Conservation (phyloP, 2,329 filamentous ascomycete species). For the Alternaria gaisen region DNA sequence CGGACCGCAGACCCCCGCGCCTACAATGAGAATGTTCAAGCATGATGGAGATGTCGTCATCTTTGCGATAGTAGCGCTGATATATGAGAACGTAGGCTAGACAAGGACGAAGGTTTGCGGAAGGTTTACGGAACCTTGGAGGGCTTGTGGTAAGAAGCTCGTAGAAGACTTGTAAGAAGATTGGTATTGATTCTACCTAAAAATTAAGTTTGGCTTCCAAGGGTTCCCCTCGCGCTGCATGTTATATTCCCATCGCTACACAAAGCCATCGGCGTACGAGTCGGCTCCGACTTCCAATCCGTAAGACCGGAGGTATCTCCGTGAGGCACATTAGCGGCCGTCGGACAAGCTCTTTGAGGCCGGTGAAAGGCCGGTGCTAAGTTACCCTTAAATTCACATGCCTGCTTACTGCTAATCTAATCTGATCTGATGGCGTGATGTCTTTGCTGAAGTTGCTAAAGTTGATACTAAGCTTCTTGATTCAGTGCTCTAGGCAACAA, state of each 20-base stretch:
- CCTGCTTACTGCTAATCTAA: neutral
- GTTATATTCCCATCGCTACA: neutral
- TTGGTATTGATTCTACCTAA: no score
- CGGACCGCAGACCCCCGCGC: conserved; percentile 39
- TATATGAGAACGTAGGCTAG: neutral
- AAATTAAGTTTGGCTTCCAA: no score
- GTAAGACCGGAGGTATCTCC: neutral
- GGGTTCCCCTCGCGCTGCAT: neutral
- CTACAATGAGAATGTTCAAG: conserved; percentile 42
- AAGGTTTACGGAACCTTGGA: no score
- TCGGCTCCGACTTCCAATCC: neutral
- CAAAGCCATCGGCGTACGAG: neutral
- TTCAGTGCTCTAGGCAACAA: neutral
- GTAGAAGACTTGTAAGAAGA: no score
- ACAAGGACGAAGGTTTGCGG: no score
- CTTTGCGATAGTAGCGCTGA: neutral
- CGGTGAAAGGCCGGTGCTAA: no score
- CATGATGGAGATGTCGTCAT: conserved; percentile 7
- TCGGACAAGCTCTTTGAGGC: no score
- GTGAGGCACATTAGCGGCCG: neutral
- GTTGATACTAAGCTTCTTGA: neutral
- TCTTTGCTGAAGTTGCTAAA: neutral
- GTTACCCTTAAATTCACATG: no score
- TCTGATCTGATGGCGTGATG: neutral
- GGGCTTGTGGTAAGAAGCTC: no score